Conservation (phyloP, 1,284 basidiomycete genomes). For the Melampsora occidentalis region DNA sequence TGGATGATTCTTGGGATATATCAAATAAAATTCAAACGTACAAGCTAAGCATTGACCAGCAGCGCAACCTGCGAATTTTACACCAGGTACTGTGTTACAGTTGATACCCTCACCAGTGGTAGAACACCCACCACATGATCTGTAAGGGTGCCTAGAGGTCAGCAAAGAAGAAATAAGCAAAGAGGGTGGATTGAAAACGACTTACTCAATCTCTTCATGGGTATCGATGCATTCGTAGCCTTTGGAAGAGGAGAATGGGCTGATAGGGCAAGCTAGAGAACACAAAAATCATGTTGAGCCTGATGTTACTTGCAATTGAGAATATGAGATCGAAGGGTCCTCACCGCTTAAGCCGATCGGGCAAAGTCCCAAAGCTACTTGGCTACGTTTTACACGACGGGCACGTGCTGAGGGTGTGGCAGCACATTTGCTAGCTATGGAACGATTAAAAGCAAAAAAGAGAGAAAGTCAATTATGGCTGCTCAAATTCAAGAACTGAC, state of each 20-base stretch:
- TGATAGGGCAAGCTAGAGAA: conserved; percentile 30
- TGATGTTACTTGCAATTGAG: neutral
- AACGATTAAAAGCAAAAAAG: no score
- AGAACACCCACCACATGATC: conserved; percentile 36
- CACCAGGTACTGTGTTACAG: conserved; percentile 22
- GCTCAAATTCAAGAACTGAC: neutral
- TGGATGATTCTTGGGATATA: neutral
- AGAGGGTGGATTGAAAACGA: neutral
- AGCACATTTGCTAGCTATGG: conserved; percentile 13
- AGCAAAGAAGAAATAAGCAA: neutral
- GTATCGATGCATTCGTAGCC: conserved; percentile 33
- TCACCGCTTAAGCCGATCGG: conserved; percentile 29
- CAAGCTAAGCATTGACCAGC: conserved; percentile 35
- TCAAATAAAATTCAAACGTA: neutral
- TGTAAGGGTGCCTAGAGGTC: neutral
- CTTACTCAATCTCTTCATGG: conserved; percentile 20
- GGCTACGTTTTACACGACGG: conserved; percentile 6
- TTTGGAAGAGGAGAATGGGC: conserved; percentile 23
- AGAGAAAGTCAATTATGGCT: neutral
- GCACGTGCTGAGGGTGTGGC: conserved; percentile 2
- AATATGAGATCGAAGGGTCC: neutral
- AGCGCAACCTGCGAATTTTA: conserved; percentile 25
- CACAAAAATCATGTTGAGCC: neutral
- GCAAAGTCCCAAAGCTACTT: conserved; percentile 15
- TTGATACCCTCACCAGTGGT: conserved; percentile 34